These are phyloP conservation scores for Amphirosellinia nigrospora DNA, from an alignment of 495 filamentous ascomycete genomes.

Conservation along the genomic window DNA sequence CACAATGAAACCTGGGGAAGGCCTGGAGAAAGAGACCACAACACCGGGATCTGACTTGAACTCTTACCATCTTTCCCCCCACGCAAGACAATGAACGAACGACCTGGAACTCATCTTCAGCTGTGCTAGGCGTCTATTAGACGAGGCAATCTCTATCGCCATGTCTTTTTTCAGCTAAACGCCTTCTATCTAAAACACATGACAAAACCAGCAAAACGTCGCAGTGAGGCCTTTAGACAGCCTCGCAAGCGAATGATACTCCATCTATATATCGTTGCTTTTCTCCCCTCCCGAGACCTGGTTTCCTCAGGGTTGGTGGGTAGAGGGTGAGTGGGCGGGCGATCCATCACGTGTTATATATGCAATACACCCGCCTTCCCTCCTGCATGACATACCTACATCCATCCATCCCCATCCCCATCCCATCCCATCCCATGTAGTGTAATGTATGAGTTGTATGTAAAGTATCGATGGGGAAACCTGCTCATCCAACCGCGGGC, in stretches of 20 bases:
- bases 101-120: no score
- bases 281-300: background rate
- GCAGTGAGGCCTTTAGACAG: background rate
- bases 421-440: no score
- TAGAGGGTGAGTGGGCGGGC: background rate
- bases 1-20: background rate
- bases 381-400: slow-evolving; percentile 25
- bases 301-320: background rate
- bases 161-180: background rate
- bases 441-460: no score
- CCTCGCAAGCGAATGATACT: background rate
- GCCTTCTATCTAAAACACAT: background rate
- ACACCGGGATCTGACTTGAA: background rate
- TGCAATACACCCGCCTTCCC: slow-evolving; percentile 23
- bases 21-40: background rate
- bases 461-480: background rate
- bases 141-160: background rate
- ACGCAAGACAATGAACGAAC: background rate
- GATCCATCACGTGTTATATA: slow-evolving; percentile 23
- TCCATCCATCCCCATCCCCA: background rate
- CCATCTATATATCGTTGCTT: background rate
- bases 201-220: background rate
- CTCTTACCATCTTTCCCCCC: no score
- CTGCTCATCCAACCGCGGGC: slow-evolving; percentile 9
- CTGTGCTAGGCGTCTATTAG: background rate